Base-by-base conservation (phyloP, 2,329 filamentous ascomycete species). In the Incumbomyces delicatus region DNA sequence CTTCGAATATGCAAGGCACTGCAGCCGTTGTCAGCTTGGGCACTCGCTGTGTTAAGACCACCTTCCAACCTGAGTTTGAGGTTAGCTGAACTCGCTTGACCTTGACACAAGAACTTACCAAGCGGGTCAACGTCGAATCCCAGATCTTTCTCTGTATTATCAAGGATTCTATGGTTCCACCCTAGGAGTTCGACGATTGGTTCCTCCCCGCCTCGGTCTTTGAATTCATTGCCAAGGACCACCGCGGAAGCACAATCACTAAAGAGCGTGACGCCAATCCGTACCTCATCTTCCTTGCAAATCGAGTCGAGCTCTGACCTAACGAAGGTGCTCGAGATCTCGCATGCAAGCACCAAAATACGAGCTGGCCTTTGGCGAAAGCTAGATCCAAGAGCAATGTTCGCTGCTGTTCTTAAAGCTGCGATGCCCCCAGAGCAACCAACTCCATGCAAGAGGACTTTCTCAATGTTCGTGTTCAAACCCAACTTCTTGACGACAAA, bases 201-300 rank as follows among this genome's bases (percentile, higher is more conserved):
- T 18, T 51, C 53, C 42, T 63, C 61, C 18, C 57, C 49, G 27
- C 44, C 51, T n/a, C 54, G 52, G 41, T 53, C 48, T 27, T 51
- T 53, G 44, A 84, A 65, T 1, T 73, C 74, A 57, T 86, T 86
- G 57, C 77, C 80, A 30, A 86, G 58, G 1, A 86, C 67, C 22
- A 77, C 62, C 0, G 81, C 77, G 47, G 80, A 80, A n/a, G 78
- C 81, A 53, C 78, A 84, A 60, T 86, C 82, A 16, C 80, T 83
- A 60, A 86, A 86, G 2, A 86, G 63, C 12, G 75, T 76, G 1
- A 78, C 70, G 1, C 80, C 82, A 55, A 86, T 83, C 29, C 80
- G 70, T 10, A 79, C 75, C 50, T 81, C 70, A 54, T 82, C 75
- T 13, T 69, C 56, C 53, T 76, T 68, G 50, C 78, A 58, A 59